phyloP scores from a whole-genome alignment of 2,329 filamentous ascomycete species.

The Aspergillus ochraceus region DNA sequence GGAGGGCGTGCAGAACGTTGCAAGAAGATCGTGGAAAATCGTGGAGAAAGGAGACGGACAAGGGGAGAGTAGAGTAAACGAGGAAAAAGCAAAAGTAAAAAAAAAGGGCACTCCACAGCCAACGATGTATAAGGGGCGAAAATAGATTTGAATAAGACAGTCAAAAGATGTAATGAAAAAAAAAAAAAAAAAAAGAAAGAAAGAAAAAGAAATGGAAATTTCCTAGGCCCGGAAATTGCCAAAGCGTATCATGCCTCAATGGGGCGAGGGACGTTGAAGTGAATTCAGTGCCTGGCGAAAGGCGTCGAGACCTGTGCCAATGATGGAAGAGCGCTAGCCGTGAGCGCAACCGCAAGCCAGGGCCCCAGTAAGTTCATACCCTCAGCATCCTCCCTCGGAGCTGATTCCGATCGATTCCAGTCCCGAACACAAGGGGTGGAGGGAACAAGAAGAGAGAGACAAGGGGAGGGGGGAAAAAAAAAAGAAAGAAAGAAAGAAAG shows the following conservation, averaged over 20 bases:
- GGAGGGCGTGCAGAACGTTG: slow-evolving; percentile 34
- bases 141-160: slow-evolving; percentile 14
- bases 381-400: slow-evolving; percentile 37
- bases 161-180: slow-evolving; percentile 9
- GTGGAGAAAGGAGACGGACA: slow-evolving; percentile 28
- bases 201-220: slow-evolving; percentile 17
- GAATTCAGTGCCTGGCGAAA: slow-evolving; percentile 22
- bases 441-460: slow-evolving; percentile 1
- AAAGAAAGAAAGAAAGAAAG: slow-evolving; percentile 9
- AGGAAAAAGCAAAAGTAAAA: slow-evolving; percentile 13
- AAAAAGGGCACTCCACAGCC: slow-evolving; percentile 19
- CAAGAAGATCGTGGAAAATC: slow-evolving; percentile 32
- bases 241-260: slow-evolving; percentile 32
- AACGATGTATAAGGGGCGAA: slow-evolving; percentile 15
- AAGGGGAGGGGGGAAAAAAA: too few species aligned
- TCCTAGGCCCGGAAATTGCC: slow-evolving; percentile 19
- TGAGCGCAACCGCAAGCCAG: slow-evolving; percentile 42
- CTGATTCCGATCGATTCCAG: slow-evolving; percentile 13
- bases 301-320: slow-evolving; percentile 23
- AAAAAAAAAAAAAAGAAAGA: slow-evolving; percentile 14
- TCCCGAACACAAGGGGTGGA: not conserved
- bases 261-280: slow-evolving; percentile 17
- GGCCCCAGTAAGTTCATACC: slow-evolving; percentile 41
- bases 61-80: slow-evolving; percentile 8
- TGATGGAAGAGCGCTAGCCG: slow-evolving; percentile 37